A percentile compares a stretch with the other conserved stretches of the same genome.
Conservation (phyloP, 352 stramenopile species). For the Phytophthora ramorum region DNA sequence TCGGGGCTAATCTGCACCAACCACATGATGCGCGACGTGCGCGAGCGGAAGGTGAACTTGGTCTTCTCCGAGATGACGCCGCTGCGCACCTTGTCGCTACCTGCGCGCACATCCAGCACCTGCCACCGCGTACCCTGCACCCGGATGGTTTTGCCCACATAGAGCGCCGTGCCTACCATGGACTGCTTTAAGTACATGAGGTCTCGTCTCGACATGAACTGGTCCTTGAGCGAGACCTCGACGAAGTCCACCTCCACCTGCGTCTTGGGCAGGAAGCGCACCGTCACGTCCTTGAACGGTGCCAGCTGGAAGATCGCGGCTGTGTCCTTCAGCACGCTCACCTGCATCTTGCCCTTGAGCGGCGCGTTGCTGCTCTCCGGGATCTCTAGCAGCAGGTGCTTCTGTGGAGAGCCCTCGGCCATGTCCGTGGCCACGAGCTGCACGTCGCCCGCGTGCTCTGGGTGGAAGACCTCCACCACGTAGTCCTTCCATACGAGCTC, state of each 20-base stretch:
- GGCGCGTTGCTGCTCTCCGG: conserved; percentile 67
- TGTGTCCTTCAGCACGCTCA: conserved; percentile 87
- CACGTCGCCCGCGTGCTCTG: conserved; percentile 27
- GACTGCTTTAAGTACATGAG: conserved; percentile 88
- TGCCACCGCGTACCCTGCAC: conserved; percentile 82
- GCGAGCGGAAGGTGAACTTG: conserved; percentile 96
- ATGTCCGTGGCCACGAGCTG: conserved; percentile 27
- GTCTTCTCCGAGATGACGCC: conserved; percentile 96
- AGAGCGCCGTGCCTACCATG: conserved; percentile 71
- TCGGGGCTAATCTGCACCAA: conserved; percentile 96
- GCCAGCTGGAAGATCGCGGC: conserved; percentile 75
- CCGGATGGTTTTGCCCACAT: conserved; percentile 81
- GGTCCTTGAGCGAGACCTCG: conserved; percentile 91
- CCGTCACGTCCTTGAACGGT: conserved; percentile 82
- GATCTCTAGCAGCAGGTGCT: conserved; percentile 84
- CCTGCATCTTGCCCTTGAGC: conserved; percentile 79
- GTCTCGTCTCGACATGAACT: conserved; percentile 93
- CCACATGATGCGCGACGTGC: conserved; percentile 97
- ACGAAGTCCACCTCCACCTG: conserved; percentile 89
- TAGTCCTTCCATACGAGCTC: conserved; percentile 76
- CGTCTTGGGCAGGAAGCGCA: conserved; percentile 82
- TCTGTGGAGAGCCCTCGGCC: conserved; percentile 48
- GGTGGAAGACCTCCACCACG: conserved; percentile 85
- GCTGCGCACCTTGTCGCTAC: conserved; percentile 85
- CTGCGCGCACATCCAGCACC: conserved; percentile 91